Conservation (phyloP, 805 yeast species). For the Nematodospora valgi region DNA sequence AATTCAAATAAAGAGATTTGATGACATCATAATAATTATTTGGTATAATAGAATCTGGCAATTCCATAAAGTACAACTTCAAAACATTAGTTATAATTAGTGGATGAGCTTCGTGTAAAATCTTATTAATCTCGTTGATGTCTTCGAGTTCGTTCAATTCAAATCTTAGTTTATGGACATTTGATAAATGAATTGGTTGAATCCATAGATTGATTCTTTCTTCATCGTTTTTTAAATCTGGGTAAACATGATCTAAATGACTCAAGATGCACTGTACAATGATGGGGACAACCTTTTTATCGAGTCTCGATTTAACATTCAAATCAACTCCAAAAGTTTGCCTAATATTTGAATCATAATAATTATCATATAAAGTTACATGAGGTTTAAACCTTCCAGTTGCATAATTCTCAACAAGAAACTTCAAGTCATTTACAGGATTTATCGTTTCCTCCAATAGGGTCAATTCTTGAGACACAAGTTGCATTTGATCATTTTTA, state of each 20-base stretch:
- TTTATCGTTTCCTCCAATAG: conserved; percentile 68
- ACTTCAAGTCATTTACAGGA: conserved; percentile 65
- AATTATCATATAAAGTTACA: conserved; percentile 73
- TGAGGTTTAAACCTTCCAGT: conserved; percentile 76
- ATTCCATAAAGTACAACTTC: conserved; percentile 70
- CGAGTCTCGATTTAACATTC: conserved; percentile 66
- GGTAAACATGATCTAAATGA: conserved; percentile 67
- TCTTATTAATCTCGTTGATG: conserved; percentile 25
- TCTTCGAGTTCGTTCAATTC: conserved; percentile 42
- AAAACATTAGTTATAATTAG: conserved; percentile 64
- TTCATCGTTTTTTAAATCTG: conserved; percentile 64
- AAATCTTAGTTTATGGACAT: conserved; percentile 60
- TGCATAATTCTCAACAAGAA: conserved; percentile 61
- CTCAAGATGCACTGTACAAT: conserved; percentile 60
- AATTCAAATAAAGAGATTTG: conserved; percentile 56
- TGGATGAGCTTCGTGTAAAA: conserved; percentile 43
- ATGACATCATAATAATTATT: conserved; percentile 62
- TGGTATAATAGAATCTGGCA: conserved; percentile 75
- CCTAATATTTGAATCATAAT: conserved; percentile 61
- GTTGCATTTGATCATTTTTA: conserved; percentile 42
- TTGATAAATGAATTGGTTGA: conserved; percentile 55
- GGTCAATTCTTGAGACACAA: conserved; percentile 60
- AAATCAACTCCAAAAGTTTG: conserved; percentile 82
- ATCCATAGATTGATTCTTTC: conserved; percentile 69
- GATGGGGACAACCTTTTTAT: conserved; percentile 68